Evolutionary conservation across 2,329 filamentous ascomycete genomes (phyloP), one percentile per base, ranked within the genome.

Genomic region (Talaromyces pinophilus): DNA sequence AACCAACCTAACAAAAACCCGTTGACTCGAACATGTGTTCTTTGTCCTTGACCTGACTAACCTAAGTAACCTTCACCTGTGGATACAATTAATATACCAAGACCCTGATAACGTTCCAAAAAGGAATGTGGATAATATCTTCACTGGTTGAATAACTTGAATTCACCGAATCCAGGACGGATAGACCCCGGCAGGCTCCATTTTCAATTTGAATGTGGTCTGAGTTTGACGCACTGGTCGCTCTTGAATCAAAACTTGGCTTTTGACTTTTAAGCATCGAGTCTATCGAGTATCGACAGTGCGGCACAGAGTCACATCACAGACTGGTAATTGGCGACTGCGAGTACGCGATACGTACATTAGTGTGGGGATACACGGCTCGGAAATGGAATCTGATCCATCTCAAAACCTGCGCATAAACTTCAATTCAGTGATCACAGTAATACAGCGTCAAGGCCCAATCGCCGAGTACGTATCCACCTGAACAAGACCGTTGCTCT

Each of bases 21-120:
- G 33, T 57, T 57, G 54, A 57, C 30, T 19, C 33, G 54, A 57
- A 38, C 54, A 57, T 57, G 54, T 35, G 52, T 57, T 38, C 54
- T 38, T 50, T 11, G 19, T 25, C 28, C 3, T 35, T 28, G 48
- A 25, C 3, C 25, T 6, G 4, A 6, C 5, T 48, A 5, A 28
- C 22, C 25, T n/a, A 13, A n/a, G 25, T 33, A 54, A 30, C 25
- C 4, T 33, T 33, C 17, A 38, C 28, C 2, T 19, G 54, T 38
- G 54, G 54, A 57, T 38, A 57, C 54, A 38, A 6, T 3, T 57
- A 38, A 38, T 22, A 35, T 19, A 38, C 8, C 8, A 10, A 33
- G n/a, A 38, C 54, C 54, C 52, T 55, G 17, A 35, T 35, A 35
- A 8, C 8, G 1, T 11, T 15, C 33, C n/a, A 13, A 22, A 35